phyloP scores from a whole-genome alignment of 2,329 filamentous ascomycete species.

The Microsporum canis region DNA sequence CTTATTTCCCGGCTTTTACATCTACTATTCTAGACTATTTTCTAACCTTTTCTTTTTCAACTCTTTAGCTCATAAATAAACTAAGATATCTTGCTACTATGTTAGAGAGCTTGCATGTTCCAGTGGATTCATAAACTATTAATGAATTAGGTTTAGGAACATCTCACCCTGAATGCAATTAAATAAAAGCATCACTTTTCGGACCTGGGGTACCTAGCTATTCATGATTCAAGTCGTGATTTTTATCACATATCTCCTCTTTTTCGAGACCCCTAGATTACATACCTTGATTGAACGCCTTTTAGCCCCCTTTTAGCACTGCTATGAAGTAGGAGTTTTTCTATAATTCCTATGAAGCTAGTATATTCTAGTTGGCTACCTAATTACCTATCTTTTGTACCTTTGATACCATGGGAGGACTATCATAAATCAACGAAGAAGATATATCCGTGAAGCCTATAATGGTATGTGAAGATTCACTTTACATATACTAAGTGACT shows the following conservation, averaged over 20 bases:
- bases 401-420: background rate
- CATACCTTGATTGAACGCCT: background rate
- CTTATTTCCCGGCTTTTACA: background rate
- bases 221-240: background rate
- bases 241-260: background rate
- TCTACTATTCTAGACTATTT: background rate
- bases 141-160: background rate
- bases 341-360: background rate
- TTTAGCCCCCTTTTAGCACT: background rate
- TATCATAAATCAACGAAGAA: background rate
- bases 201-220: background rate
- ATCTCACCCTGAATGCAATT: background rate
- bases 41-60: constrained; percentile 3
- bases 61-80: constrained; percentile 12
- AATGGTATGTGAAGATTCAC: background rate
- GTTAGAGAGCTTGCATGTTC: background rate
- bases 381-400: background rate
- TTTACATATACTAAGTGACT: background rate
- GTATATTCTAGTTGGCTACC: background rate
- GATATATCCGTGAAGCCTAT: background rate
- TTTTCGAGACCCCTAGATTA: background rate
- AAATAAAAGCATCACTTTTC: background rate
- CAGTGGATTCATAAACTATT: background rate
- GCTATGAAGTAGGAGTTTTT: background rate
- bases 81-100: background rate